Evolutionary conservation across 140 eudicot species (phyloP), one percentile per base, ranked within the genome.

Genomic region (Ambrosia hybrid): DNA sequence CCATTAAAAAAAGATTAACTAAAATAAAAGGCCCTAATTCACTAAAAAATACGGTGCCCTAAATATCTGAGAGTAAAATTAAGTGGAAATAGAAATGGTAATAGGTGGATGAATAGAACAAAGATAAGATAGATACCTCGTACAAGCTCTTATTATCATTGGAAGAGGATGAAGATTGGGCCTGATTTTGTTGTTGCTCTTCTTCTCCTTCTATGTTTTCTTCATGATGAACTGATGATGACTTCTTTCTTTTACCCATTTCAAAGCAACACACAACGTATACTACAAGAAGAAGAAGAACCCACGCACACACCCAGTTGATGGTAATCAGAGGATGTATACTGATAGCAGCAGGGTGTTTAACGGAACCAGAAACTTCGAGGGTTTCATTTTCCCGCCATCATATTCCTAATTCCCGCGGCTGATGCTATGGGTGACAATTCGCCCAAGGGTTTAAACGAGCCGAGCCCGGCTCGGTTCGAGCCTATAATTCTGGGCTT

Each of bases 241-340:
- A 15, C 57, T 80, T 91, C 63, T 81, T 85, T 79, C 78, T 48
- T 77, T 85, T 88, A 38, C 97, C 95, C 97, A 87, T 87, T 45
- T 75, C 13, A 58, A 48, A 36, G 13, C 16, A 68, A 45, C n/a
- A 21, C 26, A 58, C 9, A 68, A 55, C 14, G 36, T 41, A 3
- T 38, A 7, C 38, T 9, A 4, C 17, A 9, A 30, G 34, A 30
- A 21, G 26, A 21, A 21, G 26, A 21, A 21, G 2, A 2, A 30
- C 34, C 13, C 21, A 38, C 43, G 6, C 43, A 38, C 43, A 38
- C 43, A 10, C 62, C 52, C 21, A 10, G 17, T 39, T 63, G 57
- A 64, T 41, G 71, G 12, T 4, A 73, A 36, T 51, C 55, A 53
- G 73, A 74, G 16, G 57, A 43, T 33, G 57, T 61, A 49, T 30